Evolutionary conservation across 2,329 filamentous ascomycete species (phyloP).

Genomic region (Aureobasidium leucospermi): DNA sequence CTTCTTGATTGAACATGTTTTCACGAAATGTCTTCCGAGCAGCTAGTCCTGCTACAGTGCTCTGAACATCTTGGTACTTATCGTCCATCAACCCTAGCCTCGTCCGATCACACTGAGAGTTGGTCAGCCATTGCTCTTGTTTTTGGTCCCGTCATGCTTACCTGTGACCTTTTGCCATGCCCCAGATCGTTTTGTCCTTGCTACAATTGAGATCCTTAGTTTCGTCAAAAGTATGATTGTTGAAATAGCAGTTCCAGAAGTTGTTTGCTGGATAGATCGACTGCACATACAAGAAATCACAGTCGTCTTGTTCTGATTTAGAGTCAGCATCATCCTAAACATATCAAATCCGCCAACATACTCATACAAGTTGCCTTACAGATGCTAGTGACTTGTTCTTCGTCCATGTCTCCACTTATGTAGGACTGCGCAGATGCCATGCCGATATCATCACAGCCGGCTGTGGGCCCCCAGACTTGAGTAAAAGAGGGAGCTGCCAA

Average conservation of each 20-base stretch:
- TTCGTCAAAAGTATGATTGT: not conserved
- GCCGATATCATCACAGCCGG: constrained; percentile 17
- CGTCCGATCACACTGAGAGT: not conserved
- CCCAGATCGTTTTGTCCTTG: not conserved
- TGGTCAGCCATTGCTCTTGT: not conserved
- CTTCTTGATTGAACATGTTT: not conserved
- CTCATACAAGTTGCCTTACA: not conserved
- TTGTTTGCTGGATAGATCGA: not conserved
- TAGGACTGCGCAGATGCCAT: not conserved
- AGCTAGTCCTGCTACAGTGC: not conserved
- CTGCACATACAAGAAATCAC: not conserved
- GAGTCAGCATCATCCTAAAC: not conserved
- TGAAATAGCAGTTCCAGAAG: constrained; percentile 9
- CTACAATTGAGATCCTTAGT: not conserved
- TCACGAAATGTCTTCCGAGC: not conserved
- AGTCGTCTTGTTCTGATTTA: not conserved
- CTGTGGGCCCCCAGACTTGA: constrained; percentile 19
- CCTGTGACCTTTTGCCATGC: constrained; percentile 6
- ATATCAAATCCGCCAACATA: not conserved
- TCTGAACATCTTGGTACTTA: not conserved
- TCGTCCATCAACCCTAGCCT: not conserved
- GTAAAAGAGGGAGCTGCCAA: constrained; percentile 22
- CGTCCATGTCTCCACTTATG: not conserved
- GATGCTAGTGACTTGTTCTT: not conserved
- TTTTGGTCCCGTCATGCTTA: not conserved